Conservation (phyloP, 2,329 filamentous ascomycete species). For the Myriosclerotinia duriaeana region DNA sequence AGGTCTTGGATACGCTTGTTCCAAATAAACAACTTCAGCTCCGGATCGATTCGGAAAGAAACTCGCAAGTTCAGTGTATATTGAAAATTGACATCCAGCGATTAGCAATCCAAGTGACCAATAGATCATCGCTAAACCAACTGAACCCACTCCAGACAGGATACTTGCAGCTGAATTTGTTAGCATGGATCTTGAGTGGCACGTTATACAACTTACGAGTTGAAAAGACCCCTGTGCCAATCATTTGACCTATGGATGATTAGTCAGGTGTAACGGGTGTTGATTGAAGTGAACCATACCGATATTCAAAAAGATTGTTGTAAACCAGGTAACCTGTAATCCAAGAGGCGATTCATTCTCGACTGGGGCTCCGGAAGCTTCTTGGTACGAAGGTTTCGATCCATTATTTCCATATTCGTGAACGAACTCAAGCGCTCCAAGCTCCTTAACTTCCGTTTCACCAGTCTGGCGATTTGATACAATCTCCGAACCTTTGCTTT, state of each 20-base stretch:
- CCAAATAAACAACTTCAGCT: conserved; percentile 65
- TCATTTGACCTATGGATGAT: background rate
- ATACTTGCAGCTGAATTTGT: conserved; percentile 52
- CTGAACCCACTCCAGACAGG: conserved; percentile 58
- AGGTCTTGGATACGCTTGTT: conserved; percentile 65
- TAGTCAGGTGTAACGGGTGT: accelerated
- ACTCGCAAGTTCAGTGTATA: conserved; percentile 63
- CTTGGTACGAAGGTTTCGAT: conserved; percentile 47
- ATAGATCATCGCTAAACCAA: conserved; percentile 62
- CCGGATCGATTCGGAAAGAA: conserved; percentile 68
- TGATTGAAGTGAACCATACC: conserved; percentile 37
- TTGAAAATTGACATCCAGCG: conserved; percentile 53
- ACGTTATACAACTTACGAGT: conserved; percentile 49
- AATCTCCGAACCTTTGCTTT: conserved; percentile 4
- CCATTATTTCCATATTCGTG: conserved; percentile 48
- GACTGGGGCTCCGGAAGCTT: conserved; percentile 61
- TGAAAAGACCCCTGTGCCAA: conserved; percentile 54
- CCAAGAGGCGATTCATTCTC: conserved; percentile 59
- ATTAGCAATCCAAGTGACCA: conserved; percentile 64
- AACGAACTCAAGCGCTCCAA: conserved; percentile 28
- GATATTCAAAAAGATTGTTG: conserved; percentile 60
- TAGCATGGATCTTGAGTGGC: conserved; percentile 26
- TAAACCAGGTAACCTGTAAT: conserved; percentile 55
- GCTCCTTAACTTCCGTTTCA: conserved; percentile 1
- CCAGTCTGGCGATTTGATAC: background rate